Base-by-base conservation (phyloP, 345 rosid genomes). In the Acer saccharum region DNA sequence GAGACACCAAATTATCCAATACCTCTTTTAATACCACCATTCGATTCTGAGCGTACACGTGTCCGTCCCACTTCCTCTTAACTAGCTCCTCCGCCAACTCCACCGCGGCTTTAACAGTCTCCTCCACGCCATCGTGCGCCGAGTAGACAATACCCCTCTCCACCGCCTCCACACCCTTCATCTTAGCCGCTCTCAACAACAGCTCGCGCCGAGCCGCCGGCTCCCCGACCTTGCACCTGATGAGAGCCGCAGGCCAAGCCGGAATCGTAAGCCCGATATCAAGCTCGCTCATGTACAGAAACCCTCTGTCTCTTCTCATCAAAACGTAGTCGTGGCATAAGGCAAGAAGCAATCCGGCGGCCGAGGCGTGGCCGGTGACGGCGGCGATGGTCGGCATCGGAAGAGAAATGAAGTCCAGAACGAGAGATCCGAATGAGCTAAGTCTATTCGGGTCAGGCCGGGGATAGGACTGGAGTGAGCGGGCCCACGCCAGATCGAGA, bases 281-380 rank as follows among this genome's bases (percentile, higher is more conserved):
- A 7, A 93, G 17, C 79, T 93, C 98, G 70, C 89, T 77, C 97
- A 93, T 90, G 83, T 93, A 93, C 65, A 93, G 61, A 77, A 87
- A 91, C 0, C 97, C 97, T 29, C 85, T 80, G 54, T 90, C 94
- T 18, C 86, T 84, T 77, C 92, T 85, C 95, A 93, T 88, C 43
- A 87, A 58, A 4, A 89, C 50, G 63, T 93, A 87, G 79, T 91
- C 95, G 78, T 91, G 95, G 77, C 89, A 72, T 61, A 88, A 68
- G 10, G 95, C 91, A 7, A 93, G 79, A 2, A 88, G 44, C 52
- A 82, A 76, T 2, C 94, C 97, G 1, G 88, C 95, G 9, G 98
- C 93, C 52, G 97, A 82, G 16, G 94, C 97, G 84, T 91, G 98
- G 70, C 97, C 98, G 2, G 90, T 83, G 14, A 87, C 76, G 81